Conservation (phyloP, 805 yeast species). For the Sungouiozyma intestinalis region DNA sequence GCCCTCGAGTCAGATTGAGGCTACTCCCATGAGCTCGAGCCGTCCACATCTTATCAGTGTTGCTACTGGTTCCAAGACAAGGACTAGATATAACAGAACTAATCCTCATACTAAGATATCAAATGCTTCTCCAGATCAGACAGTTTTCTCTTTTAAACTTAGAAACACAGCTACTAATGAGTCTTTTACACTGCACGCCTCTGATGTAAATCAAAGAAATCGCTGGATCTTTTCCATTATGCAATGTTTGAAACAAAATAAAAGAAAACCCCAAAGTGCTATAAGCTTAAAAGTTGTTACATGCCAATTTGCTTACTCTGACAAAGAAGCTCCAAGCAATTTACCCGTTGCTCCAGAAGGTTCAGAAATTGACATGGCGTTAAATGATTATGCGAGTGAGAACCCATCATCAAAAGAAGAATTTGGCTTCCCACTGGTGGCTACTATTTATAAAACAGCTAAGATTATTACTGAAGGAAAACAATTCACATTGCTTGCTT, state of each 20-base stretch:
- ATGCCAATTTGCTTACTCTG: slow-evolving; percentile 59
- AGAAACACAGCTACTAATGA: slow-evolving; percentile 48
- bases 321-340: slow-evolving; percentile 37
- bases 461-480: slow-evolving; percentile 37
- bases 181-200: slow-evolving; percentile 42
- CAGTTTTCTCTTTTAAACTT: slow-evolving; percentile 35
- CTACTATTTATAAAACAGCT: slow-evolving; percentile 34
- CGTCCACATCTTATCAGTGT: slow-evolving; percentile 17
- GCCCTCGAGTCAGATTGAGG: background rate
- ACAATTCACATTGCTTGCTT: slow-evolving; percentile 45
- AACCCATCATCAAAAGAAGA: slow-evolving; percentile 12
- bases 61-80: slow-evolving; percentile 13
- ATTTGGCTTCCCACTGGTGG: slow-evolving; percentile 18
- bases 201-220: slow-evolving; percentile 39
- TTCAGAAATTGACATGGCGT: slow-evolving; percentile 40
- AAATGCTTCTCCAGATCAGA: slow-evolving; percentile 8
- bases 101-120: slow-evolving; percentile 9
- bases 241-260: slow-evolving; percentile 37
- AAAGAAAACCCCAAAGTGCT: slow-evolving; percentile 36
- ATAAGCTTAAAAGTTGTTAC: slow-evolving; percentile 43
- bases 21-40: slow-evolving; percentile 13
- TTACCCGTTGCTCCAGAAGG: slow-evolving; percentile 43
- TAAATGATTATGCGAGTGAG: slow-evolving; percentile 16
- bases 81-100: slow-evolving; percentile 4
- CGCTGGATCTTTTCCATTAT: slow-evolving; percentile 48